Base-by-base conservation (phyloP, 1,139 yeast genomes). In the Suhomyces bolitotheri region DNA sequence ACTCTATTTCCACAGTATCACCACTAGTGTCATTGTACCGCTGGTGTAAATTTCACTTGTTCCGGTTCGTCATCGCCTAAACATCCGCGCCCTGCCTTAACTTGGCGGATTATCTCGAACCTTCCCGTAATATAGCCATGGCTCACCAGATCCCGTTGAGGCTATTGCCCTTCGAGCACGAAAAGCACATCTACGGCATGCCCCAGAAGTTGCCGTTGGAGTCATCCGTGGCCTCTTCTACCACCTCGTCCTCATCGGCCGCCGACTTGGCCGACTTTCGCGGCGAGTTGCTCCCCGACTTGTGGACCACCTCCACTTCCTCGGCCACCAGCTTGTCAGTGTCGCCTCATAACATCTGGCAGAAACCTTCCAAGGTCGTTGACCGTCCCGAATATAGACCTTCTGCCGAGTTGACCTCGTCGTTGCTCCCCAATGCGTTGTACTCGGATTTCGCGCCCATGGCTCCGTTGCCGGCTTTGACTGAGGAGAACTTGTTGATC, bases 261-360 rank as follows among this genome's bases (percentile, higher is more conserved):
- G 47, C 54, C 6, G 59, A 54, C 33, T 46, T 55, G 25, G 52
- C 51, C 12, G 58, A 51, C 16, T 47, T 44, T 31, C 49, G 50
- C 25, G 53, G 52, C 11, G 68, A 60, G 34, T 56, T 64, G 38
- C 57, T 64, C 45, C 60, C 66, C 7, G 70, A 62, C 31, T 56
- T 64, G 40, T 64, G 71, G 71, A 63, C 54, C 34, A 49, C 58
- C 11, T 34, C 43, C 7, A 25, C 45, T 10, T 39, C 41, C 34
- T 38, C 39, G 23, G 2, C 38, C 3, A 11, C 40, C 7, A 23
- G 31, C 15, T 36, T 37, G 22, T 22, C 38, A 17, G 30, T 23
- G 15, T 27, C 29, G 22, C 31, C 38, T 7, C 22, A 25, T 7
- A 17, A 17, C 20, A 17, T 17, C 20, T 17, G 20, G 20, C 6